Evolutionary conservation across 2,329 filamentous ascomycete genomes (phyloP).

Genomic region (Penicillium sp.): DNA sequence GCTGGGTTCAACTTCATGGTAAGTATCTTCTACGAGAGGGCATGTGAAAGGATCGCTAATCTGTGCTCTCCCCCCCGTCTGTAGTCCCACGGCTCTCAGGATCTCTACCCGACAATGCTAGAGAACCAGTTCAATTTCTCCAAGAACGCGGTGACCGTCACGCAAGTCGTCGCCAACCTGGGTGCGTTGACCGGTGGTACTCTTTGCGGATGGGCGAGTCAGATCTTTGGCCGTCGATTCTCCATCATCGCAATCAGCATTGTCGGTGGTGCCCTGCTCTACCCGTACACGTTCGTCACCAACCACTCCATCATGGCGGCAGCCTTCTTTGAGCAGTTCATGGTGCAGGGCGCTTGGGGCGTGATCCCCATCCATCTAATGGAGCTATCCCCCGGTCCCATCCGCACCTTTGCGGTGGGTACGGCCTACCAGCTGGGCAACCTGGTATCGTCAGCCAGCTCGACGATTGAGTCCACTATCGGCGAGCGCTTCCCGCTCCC

Average conservation of each 20-base stretch:
- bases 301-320: constrained; percentile 67
- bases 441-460: constrained; percentile 59
- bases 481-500: constrained; percentile 72
- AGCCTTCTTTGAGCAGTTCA: constrained; percentile 81
- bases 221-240: constrained; percentile 67
- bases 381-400: constrained; percentile 59
- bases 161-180: constrained; percentile 68
- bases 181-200: constrained; percentile 69
- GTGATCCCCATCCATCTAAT: constrained; percentile 69
- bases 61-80: constrained; percentile 8
- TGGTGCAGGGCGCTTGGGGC: constrained; percentile 73
- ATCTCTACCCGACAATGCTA: constrained; percentile 61
- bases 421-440: constrained; percentile 64
- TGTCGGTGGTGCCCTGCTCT: constrained; percentile 71
- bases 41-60: background rate
- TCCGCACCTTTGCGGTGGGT: constrained; percentile 63
- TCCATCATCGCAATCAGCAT: constrained; percentile 64
- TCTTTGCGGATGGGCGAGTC: constrained; percentile 63
- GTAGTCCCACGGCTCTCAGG: constrained; percentile 67
- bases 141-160: constrained; percentile 61
- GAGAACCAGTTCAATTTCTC: constrained; percentile 58
- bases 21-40: constrained; percentile 8
- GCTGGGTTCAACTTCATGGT: constrained; percentile 88
- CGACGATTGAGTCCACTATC: constrained; percentile 72
- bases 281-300: constrained; percentile 73